phyloP scores from a whole-genome alignment of 352 stramenopile species.

The Phytophthora tubulina region DNA sequence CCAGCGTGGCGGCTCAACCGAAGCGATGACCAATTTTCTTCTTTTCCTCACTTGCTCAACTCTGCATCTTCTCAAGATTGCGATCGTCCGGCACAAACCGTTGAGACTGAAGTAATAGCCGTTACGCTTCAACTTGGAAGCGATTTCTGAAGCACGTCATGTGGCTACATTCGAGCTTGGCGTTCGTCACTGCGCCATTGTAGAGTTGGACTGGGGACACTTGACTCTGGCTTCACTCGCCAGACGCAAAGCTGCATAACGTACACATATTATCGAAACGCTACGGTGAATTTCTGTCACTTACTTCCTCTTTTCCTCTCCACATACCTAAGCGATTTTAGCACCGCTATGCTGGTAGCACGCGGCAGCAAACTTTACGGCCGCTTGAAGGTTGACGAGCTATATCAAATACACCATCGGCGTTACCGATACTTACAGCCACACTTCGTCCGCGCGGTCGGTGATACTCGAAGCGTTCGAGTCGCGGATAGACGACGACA shows the following conservation, averaged over 20 bases:
- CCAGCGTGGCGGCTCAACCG: not conserved
- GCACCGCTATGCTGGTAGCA: constrained; percentile 6
- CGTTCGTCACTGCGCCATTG: not conserved
- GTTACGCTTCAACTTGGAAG: constrained; percentile 23
- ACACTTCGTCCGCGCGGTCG: constrained; percentile 55
- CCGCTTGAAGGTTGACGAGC: constrained; percentile 22
- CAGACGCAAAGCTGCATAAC: constrained; percentile 18
- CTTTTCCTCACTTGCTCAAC: not conserved
- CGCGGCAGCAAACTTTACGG: constrained; percentile 8
- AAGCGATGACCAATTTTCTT: constrained; percentile 19
- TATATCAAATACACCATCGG: constrained; percentile 9
- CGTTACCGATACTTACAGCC: constrained; percentile 48
- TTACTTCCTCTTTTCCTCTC: constrained; percentile 25
- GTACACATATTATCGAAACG: constrained; percentile 30
- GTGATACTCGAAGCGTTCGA: constrained; percentile 67
- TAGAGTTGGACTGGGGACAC: too few relatives aligned
- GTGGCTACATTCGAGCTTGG: too few relatives aligned
- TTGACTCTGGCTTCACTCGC: not conserved
- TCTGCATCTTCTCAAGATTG: constrained; percentile 15
- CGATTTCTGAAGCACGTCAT: not conserved
- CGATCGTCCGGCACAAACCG: not conserved
- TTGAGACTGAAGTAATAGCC: not conserved
- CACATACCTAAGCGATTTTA: constrained; percentile 17
- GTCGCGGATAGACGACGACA: constrained; percentile 62
- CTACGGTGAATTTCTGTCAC: constrained; percentile 37